These are phyloP conservation scores for Wolfiporia cocos DNA, from an alignment of 1,284 basidiomycete genomes.

Conservation along the genomic window DNA sequence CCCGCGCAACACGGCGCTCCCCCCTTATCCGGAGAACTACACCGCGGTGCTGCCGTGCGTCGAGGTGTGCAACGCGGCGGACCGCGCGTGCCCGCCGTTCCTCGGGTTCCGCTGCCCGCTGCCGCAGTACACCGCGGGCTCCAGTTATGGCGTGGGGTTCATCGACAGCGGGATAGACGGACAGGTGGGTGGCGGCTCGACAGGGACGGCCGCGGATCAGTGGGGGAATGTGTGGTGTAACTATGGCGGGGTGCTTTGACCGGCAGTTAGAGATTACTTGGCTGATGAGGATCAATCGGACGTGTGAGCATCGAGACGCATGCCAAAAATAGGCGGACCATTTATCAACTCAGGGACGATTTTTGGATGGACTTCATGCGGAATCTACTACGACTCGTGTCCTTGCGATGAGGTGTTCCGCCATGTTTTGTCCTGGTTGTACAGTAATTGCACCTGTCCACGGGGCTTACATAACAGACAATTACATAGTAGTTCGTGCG, in stretches of 20 bases:
- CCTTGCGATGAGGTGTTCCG: too few species aligned
- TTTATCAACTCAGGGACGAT: too few species aligned
- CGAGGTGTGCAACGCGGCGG: conserved; percentile 67
- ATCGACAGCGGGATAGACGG: conserved; percentile 50
- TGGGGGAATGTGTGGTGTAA: conserved; percentile 86
- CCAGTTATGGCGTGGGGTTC: conserved; percentile 74
- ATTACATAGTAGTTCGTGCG: too few species aligned
- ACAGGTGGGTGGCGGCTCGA: conserved; percentile 36
- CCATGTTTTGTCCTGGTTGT: too few species aligned
- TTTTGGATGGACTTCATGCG: too few species aligned
- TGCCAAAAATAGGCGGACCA: too few species aligned
- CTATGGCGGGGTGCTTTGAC: conserved; percentile 21
- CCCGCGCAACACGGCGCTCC: conserved; percentile 41
- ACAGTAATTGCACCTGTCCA: too few species aligned
- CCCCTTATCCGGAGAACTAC: conserved; percentile 40
- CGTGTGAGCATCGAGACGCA: too few species aligned
- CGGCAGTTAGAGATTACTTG: too few species aligned
- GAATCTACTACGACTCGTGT: too few species aligned
- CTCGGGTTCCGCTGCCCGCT: conserved; percentile 71
- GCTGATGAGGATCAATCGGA: too few species aligned
- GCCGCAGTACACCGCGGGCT: conserved; percentile 52
- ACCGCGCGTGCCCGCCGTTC: conserved; percentile 72
- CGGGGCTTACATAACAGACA: too few species aligned
- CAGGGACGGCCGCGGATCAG: conserved; percentile 53
- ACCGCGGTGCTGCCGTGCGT: conserved; percentile 70